phyloP scores from a whole-genome alignment of 768 basidiomycete genomes.

The Ephemerocybe angulata region DNA sequence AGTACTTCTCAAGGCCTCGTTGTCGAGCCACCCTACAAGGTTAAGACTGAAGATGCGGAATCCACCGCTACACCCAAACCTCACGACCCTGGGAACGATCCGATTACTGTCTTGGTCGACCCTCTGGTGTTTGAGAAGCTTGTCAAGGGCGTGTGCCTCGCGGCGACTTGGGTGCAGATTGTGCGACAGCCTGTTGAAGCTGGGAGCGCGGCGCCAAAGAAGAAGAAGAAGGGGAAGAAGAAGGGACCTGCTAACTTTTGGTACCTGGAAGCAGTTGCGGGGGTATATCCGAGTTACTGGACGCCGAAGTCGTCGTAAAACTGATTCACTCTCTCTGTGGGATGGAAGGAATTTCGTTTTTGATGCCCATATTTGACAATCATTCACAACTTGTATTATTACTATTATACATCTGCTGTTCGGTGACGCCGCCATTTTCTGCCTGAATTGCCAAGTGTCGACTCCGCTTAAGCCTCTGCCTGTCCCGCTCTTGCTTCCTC shows the following conservation, averaged over 20 bases:
- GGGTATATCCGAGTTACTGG: constrained; percentile 39
- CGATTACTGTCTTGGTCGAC: constrained; percentile 56
- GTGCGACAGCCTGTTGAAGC: constrained; percentile 29
- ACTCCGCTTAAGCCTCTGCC: no score
- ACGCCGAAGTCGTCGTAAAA: constrained; percentile 6
- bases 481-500: no score
- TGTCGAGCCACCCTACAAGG: constrained; percentile 11
- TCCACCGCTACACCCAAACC: constrained; percentile 20
- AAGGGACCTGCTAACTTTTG: constrained; percentile 31
- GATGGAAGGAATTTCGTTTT: neutral
- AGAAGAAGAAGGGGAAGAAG: constrained; percentile 37
- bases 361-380: neutral
- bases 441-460: no score
- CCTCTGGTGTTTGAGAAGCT: constrained; percentile 33
- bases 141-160: constrained; percentile 54
- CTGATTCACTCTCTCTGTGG: no score
- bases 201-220: constrained; percentile 23
- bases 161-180: constrained; percentile 69
- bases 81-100: constrained; percentile 54
- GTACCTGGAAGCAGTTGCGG: constrained; percentile 41
- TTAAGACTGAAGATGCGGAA: constrained; percentile 2
- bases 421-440: no score
- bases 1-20: constrained; percentile 31
- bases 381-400: no score
- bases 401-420: no score